A percentile compares a stretch with the other conserved stretches of the same genome.
phyloP scores from a whole-genome alignment of 805 yeast species.

The Ogataea polymorpha region DNA sequence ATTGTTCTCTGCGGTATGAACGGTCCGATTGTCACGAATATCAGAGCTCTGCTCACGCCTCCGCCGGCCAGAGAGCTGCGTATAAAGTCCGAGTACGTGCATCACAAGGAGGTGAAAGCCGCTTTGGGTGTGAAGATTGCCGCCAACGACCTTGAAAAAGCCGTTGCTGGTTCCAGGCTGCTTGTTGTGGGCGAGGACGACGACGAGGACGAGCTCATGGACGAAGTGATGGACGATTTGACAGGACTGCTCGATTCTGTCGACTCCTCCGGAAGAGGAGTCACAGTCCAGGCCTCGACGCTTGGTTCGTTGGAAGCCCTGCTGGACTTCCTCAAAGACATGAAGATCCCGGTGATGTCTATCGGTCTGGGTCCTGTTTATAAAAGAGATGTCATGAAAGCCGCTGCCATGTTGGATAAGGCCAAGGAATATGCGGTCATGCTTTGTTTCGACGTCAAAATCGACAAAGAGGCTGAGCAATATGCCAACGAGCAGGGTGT shows the following conservation, averaged over 20 bases:
- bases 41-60: conserved; percentile 94
- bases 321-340: conserved; percentile 92
- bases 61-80: conserved; percentile 96
- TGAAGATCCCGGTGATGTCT: conserved; percentile 99
- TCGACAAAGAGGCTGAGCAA: conserved; percentile 98
- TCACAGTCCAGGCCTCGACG: conserved; percentile 96
- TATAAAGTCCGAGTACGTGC: conserved; percentile 93
- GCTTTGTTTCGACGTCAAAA: conserved; percentile 96
- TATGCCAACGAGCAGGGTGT: conserved; percentile 93
- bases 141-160: conserved; percentile 96
- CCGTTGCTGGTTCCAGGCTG: conserved; percentile 97
- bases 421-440: conserved; percentile 96
- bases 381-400: conserved; percentile 98
- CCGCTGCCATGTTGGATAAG: conserved; percentile 93
- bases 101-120: conserved; percentile 97
- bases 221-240: conserved; percentile 97
- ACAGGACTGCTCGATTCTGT: conserved; percentile 93
- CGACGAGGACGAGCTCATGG: conserved; percentile 96
- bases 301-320: conserved; percentile 97
- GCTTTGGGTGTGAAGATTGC: conserved; percentile 99
- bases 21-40: conserved; percentile 96
- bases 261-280: conserved; percentile 95
- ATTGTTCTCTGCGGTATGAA: conserved; percentile 95
- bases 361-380: conserved; percentile 97
- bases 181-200: conserved; percentile 95